Base-by-base conservation (phyloP, 495 filamentous ascomycete species). In the Amniculicola lignicola region DNA sequence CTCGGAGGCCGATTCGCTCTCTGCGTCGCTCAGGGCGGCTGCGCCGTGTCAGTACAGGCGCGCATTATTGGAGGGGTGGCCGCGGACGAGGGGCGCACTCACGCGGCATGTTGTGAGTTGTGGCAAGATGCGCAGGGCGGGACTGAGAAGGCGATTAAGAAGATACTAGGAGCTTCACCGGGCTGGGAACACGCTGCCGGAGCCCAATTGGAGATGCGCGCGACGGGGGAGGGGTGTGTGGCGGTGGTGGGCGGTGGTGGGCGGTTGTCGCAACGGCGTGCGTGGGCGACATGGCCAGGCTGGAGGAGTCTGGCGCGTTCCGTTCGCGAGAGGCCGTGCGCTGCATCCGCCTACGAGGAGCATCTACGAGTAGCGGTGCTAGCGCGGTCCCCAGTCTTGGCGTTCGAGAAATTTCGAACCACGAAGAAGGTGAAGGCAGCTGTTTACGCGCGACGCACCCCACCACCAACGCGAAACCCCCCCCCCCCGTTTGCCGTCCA, bases 11-110 rank as follows among this genome's bases (percentile, higher is more conserved):
- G 33, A 36, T 14, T 38, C 58, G 39, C 18, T 54, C 31, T 68
- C 70, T n/a, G 69, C 68, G 40, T 71, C 69, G 51, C 53, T 63
- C 10, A 70, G 53, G 4, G 67, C 63, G 24, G 69, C 69, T 69
- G 37, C n/a, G 36, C 40, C 31, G 35, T 19, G 16, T 53, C 45
- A 59, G 44, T 49, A 43, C 19, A 23, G 11, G 14, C 6, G 49
- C 49, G 25, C 35, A 37, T 29, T 1, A 40, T 10, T 24, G 12
- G 25, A 14, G 11, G 11, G 23, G 19, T 15, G 39, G 33, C 42
- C 18, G 27, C 22, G 12, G 5, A 21, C 9, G 21, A 38, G 21
- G 51, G 33, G 37, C 35, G 39, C 28, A 57, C 61, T 52, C 41
- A 64, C 61, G 61, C 43, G 61, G 61, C 61, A 64, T 64, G 45